These are phyloP conservation scores for Pseudoscleropodium purum DNA, from an alignment of 225 moss, liverwort and hornwort species.

Conservation along the genomic window DNA sequence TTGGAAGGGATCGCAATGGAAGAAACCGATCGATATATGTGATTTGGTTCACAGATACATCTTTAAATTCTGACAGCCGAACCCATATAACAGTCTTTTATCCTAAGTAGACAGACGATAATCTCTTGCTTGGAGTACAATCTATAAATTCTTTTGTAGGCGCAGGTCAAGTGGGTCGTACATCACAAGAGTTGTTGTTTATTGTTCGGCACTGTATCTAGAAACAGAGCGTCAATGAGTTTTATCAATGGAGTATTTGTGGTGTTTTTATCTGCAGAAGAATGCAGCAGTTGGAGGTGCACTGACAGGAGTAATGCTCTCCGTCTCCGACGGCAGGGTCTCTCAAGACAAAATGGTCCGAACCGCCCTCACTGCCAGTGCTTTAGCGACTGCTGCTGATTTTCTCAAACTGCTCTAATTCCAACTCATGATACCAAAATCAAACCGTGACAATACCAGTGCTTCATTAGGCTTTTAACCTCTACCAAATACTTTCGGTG, in stretches of 20 bases:
- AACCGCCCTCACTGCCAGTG: constrained; percentile 37
- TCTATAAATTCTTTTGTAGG: background rate
- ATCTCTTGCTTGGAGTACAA: background rate
- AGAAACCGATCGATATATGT: background rate
- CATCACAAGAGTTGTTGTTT: background rate
- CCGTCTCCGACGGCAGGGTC: constrained; percentile 24
- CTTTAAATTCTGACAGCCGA: background rate
- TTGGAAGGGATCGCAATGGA: background rate
- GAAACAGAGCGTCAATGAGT: background rate
- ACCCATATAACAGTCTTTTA: background rate
- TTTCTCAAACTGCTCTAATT: constrained; percentile 19
- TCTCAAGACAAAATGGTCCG: constrained; percentile 46
- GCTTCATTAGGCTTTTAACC: background rate
- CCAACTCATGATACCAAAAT: background rate
- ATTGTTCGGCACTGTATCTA: background rate
- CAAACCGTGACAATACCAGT: background rate
- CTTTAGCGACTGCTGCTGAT: constrained; percentile 33
- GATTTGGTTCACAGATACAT: background rate
- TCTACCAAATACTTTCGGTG: background rate
- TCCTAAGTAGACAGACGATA: background rate
- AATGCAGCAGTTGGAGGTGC: constrained; percentile 42
- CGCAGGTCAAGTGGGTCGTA: background rate
- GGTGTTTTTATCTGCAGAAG: constrained; percentile 7
- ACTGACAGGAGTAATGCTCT: constrained; percentile 43
- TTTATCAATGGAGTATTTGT: background rate